Conservation (phyloP, 306 rosid genomes). For the Acacia crassicarpa region DNA sequence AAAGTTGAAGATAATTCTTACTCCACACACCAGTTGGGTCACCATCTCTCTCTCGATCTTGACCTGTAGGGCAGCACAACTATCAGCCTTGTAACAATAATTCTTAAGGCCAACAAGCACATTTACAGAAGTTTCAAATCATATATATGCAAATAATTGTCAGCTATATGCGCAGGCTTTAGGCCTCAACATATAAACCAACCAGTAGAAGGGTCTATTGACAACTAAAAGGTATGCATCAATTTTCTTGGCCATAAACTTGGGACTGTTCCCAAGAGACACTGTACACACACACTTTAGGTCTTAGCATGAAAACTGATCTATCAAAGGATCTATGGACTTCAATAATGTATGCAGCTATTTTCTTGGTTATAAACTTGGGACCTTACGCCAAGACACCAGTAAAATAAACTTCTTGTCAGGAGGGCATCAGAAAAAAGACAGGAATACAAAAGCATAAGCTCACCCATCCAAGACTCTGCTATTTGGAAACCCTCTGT, state of each 20-base stretch:
- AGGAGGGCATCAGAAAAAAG: neutral
- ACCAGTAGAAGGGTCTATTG: neutral
- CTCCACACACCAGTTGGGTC: constrained; percentile 43
- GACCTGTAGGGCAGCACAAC: constrained; percentile 40
- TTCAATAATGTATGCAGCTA: neutral
- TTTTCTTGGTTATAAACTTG: neutral
- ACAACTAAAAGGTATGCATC: neutral
- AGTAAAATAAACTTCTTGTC: constrained; percentile 2
- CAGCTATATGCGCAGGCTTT: neutral
- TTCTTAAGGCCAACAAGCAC: neutral
- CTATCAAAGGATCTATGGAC: neutral
- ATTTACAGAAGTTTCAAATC: neutral
- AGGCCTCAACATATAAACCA: neutral
- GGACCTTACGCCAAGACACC: neutral
- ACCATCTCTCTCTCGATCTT: constrained; percentile 49
- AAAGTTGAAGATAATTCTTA: constrained; percentile 48
- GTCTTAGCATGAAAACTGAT: neutral
- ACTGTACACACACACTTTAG: neutral
- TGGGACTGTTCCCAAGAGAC: neutral
- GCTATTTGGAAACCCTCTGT: constrained; percentile 69
- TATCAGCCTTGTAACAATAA: constrained; percentile 21
- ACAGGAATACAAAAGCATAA: constrained; percentile 1
- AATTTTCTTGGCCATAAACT: neutral
- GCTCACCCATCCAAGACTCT: constrained; percentile 75
- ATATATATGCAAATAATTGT: neutral